phyloP scores from a whole-genome alignment of 306 rosid species.

The Casuarina glauca region DNA sequence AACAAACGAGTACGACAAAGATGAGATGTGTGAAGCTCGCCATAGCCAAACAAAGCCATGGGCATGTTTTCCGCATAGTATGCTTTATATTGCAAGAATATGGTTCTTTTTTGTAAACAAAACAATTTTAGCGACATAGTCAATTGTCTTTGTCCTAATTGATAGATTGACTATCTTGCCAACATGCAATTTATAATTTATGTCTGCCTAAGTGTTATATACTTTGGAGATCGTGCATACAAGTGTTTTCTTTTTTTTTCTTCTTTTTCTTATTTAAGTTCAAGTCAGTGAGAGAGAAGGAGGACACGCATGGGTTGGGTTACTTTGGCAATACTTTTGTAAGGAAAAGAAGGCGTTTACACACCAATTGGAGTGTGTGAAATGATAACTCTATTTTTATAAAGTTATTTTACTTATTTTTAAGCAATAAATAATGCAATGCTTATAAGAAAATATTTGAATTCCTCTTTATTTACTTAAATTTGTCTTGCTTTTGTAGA shows the following conservation, averaged over 20 bases:
- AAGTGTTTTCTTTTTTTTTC: too few species aligned
- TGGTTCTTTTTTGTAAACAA: background rate
- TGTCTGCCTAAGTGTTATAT: background rate
- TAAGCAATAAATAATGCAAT: too few species aligned
- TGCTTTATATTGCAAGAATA: background rate
- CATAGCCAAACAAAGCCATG: slow-evolving; percentile 7
- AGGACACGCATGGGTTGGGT: background rate
- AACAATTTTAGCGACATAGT: background rate
- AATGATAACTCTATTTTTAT: too few species aligned
- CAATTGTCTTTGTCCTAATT: background rate
- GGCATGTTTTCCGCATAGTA: background rate
- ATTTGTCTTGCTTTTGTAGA: too few species aligned
- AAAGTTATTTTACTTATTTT: too few species aligned
- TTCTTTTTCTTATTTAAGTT: background rate
- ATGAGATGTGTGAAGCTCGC: background rate
- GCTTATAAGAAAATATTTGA: too few species aligned
- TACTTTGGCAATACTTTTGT: too few species aligned
- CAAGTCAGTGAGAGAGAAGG: background rate
- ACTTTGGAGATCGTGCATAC: background rate
- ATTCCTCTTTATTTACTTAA: too few species aligned
- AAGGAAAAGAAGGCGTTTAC: too few species aligned
- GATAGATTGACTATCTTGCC: background rate
- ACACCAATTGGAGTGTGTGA: too few species aligned
- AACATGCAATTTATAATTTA: background rate
- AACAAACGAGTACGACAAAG: background rate